phyloP scores from a whole-genome alignment of 1,139 yeast species.

The Protomyces gravidus region DNA sequence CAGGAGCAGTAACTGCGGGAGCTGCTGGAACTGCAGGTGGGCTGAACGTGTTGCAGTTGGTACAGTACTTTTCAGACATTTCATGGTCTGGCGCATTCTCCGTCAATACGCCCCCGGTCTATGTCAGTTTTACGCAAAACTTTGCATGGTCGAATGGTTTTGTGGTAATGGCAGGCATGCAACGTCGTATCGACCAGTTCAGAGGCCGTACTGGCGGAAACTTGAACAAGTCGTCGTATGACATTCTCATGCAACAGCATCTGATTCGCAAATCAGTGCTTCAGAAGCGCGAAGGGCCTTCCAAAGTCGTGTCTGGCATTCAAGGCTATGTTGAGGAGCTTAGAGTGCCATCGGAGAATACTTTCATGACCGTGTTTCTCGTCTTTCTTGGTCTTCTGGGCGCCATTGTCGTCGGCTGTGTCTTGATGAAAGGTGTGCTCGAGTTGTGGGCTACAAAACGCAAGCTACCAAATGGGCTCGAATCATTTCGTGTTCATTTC shows the following conservation, averaged over 20 bases:
- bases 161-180: constrained; percentile 40
- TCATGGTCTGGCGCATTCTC: constrained; percentile 42
- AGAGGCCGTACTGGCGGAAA: constrained; percentile 40
- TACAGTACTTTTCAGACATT: constrained; percentile 37
- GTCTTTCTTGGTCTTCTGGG: constrained; percentile 40
- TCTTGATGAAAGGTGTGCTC: constrained; percentile 36
- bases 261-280: constrained; percentile 19
- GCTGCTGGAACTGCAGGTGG: constrained; percentile 31
- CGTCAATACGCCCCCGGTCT: constrained; percentile 40
- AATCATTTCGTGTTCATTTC: constrained; percentile 37
- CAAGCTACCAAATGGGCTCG: constrained; percentile 33
- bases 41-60: constrained; percentile 30
- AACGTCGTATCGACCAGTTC: constrained; percentile 38
- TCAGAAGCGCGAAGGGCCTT: not conserved
- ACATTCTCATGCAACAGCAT: constrained; percentile 35
- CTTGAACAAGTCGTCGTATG: constrained; percentile 35
- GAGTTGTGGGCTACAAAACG: constrained; percentile 35
- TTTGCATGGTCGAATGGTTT: constrained; percentile 41
- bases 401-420: constrained; percentile 35
- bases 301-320: constrained; percentile 36
- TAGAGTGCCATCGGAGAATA: constrained; percentile 39
- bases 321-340: constrained; percentile 39
- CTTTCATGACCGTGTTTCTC: constrained; percentile 40
- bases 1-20: constrained; percentile 18
- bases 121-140: constrained; percentile 39